Evolutionary conservation across 306 rosid genomes (phyloP).

Genomic region (Herpetospermum pedunculosum): DNA sequence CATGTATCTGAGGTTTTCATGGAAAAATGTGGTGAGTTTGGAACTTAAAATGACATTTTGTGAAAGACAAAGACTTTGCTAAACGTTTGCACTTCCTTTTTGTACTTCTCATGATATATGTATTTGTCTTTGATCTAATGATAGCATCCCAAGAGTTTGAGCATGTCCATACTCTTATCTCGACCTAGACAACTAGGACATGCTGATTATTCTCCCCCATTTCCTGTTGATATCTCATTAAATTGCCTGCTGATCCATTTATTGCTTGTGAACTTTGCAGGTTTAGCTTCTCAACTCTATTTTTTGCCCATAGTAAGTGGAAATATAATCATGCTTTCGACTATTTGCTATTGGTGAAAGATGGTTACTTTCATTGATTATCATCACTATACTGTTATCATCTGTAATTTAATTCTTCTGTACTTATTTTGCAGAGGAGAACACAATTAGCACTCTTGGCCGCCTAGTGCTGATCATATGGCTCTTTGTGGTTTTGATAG

Average conservation of each 20-base stretch:
- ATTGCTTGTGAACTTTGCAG: constrained; percentile 47
- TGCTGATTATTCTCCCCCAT: background rate
- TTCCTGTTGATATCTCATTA: background rate
- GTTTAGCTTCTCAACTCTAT: constrained; percentile 93
- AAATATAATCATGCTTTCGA: background rate
- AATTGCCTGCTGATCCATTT: constrained; percentile 12
- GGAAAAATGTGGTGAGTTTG: background rate
- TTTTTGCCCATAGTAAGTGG: constrained; percentile 89
- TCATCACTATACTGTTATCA: background rate
- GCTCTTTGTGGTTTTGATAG: constrained; percentile 92
- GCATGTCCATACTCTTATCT: background rate
- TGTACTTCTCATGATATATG: background rate
- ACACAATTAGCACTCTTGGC: constrained; percentile 81
- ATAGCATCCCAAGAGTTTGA: background rate
- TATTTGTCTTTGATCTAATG: background rate
- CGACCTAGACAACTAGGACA: background rate
- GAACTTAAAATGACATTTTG: background rate
- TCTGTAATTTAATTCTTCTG: constrained; percentile 8
- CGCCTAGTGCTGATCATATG: constrained; percentile 75
- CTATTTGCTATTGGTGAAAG: background rate
- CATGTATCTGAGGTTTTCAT: background rate
- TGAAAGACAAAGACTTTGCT: background rate
- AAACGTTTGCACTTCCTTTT: background rate
- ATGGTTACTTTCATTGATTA: background rate
- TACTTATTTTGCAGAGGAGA: constrained; percentile 61